phyloP scores from a whole-genome alignment of 2,329 filamentous ascomycete genomes.

The Diaporthe amygdali region DNA sequence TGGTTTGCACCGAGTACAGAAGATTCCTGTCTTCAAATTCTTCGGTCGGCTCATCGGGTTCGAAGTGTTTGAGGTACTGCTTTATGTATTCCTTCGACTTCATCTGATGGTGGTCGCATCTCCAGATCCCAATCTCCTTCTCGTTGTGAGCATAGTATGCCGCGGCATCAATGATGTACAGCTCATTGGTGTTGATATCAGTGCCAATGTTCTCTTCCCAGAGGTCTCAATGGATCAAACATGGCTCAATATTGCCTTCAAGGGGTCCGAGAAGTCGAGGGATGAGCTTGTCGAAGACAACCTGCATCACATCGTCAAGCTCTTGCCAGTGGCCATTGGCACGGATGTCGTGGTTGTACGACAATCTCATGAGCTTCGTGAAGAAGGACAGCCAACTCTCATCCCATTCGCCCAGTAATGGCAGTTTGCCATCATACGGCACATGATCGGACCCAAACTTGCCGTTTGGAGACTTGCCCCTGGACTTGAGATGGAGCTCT shows the following conservation, averaged over 20 bases:
- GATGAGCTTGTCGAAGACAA: neutral
- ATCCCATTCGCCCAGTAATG: neutral
- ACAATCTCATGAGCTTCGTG: neutral
- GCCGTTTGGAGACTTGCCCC: neutral
- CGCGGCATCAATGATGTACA: neutral
- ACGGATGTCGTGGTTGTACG: neutral
- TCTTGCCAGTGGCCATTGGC: neutral
- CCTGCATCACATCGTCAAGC: neutral
- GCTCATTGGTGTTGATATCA: neutral
- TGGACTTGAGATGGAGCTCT: neutral
- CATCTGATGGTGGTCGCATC: neutral
- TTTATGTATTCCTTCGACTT: neutral
- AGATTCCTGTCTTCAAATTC: neutral
- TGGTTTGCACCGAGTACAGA: neutral
- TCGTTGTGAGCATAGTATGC: neutral
- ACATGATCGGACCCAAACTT: neutral
- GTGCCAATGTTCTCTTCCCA: neutral
- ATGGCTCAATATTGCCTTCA: neutral
- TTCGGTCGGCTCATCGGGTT: neutral
- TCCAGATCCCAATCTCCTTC: neutral
- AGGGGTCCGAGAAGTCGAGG: neutral
- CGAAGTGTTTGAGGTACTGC: neutral
- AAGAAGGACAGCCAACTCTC: neutral
- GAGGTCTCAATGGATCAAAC: neutral
- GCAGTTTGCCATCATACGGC: neutral